Evolutionary conservation across 2,329 filamentous ascomycete genomes (phyloP).

Genomic region (Trichoderma harzianum): DNA sequence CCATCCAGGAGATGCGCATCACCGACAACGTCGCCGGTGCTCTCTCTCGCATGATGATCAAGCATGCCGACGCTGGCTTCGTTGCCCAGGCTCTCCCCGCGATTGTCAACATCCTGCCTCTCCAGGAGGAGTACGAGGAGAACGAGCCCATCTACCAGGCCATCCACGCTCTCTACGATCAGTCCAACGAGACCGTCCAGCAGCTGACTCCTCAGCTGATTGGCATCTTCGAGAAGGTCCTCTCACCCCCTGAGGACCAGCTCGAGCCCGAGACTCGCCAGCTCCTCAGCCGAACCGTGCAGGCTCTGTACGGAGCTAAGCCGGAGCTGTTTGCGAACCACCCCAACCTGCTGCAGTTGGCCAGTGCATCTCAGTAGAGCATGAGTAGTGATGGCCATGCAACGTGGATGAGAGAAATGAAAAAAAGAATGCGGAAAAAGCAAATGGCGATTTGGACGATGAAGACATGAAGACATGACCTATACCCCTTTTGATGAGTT

Average conservation of each 20-base stretch:
- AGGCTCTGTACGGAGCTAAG: conserved; percentile 40
- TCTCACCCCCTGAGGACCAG: conserved; percentile 70
- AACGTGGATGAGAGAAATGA: not conserved
- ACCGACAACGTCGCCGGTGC: conserved; percentile 93
- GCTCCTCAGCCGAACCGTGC: conserved; percentile 63
- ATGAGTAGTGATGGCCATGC: not conserved
- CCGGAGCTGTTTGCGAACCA: conserved; percentile 33
- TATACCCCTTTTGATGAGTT: conserved; percentile 18
- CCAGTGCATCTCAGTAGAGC: conserved; percentile 23
- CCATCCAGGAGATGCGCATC: conserved; percentile 72
- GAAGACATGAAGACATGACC: conserved; percentile 21
- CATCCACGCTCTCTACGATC: conserved; percentile 80
- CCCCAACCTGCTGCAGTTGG: conserved; percentile 32
- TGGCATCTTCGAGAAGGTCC: conserved; percentile 68
- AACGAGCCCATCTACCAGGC: conserved; percentile 91
- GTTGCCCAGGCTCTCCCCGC: conserved; percentile 77
- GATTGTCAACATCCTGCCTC: conserved; percentile 73
- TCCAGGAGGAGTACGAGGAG: conserved; percentile 94
- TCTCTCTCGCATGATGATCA: conserved; percentile 85
- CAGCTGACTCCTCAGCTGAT: conserved; percentile 67
- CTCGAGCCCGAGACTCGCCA: conserved; percentile 67
- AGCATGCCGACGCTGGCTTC: conserved; percentile 79
- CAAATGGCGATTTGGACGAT: conserved; percentile 11
- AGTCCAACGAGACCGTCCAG: conserved; percentile 65
- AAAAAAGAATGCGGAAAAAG: not conserved